Evolutionary conservation across 257 asterid genomes (phyloP).

Genomic region (Rauvolfia tetraphylla): DNA sequence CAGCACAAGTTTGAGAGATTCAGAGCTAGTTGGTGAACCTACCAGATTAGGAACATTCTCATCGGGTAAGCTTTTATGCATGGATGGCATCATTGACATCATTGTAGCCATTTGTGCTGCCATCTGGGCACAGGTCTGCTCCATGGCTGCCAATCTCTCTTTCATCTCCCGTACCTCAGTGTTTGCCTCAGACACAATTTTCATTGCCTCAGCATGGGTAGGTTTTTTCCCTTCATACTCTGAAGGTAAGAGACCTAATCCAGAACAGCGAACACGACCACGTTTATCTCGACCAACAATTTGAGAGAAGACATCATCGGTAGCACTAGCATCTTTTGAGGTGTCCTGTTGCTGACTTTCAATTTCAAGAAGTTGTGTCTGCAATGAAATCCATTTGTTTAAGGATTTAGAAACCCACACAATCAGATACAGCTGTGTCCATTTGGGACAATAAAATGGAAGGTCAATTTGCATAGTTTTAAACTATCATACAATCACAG

Average conservation of each 20-base stretch:
- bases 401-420: conserved; percentile 1
- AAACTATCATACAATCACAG: conserved; percentile 29
- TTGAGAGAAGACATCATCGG: conserved; percentile 14
- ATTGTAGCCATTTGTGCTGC: conserved; percentile 39
- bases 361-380: conserved; percentile 14
- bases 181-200: conserved; percentile 27
- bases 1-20: background rate
- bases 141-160: conserved; percentile 34
- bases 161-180: conserved; percentile 34
- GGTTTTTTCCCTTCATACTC: background rate
- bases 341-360: conserved; percentile 7
- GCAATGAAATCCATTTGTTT: conserved; percentile 5
- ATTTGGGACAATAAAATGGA: background rate
- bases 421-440: background rate
- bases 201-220: conserved; percentile 16
- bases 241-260: conserved; percentile 8
- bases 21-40: conserved; percentile 6
- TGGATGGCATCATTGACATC: conserved; percentile 44
- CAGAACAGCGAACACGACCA: conserved; percentile 14
- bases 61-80: conserved; percentile 23
- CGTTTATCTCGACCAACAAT: conserved; percentile 15
- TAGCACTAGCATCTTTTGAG: background rate
- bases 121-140: conserved; percentile 43
- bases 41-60: conserved; percentile 19
- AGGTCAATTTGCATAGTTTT: conserved; percentile 8